Evolutionary conservation across 257 asterid genomes (phyloP).

Genomic region (Marsdenia floribunda): DNA sequence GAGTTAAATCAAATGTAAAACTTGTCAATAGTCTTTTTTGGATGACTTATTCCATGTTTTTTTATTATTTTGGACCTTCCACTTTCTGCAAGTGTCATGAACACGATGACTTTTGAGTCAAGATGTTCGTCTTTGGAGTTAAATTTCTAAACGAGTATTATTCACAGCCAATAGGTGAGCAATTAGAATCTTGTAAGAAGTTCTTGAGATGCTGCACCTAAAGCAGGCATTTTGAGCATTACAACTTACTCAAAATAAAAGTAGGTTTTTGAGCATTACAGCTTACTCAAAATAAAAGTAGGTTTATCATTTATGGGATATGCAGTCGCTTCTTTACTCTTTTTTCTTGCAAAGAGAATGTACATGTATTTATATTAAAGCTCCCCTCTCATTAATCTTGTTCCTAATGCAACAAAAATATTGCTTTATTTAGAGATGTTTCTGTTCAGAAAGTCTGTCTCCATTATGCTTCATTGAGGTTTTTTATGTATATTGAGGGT

Average conservation of each 20-base stretch:
- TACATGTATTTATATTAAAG: background rate
- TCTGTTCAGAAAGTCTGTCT: background rate
- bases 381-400: background rate
- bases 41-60: background rate
- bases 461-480: background rate
- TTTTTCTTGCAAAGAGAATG: background rate
- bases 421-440: background rate
- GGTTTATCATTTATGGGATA: background rate
- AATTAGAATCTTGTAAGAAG: background rate
- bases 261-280: background rate
- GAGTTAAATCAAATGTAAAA: background rate
- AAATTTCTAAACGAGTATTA: background rate
- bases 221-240: background rate
- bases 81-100: background rate
- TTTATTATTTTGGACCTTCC: background rate
- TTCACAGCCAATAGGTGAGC: background rate
- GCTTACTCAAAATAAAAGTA: background rate
- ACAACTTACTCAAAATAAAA: background rate
- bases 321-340: background rate
- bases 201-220: background rate
- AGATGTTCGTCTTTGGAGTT: background rate
- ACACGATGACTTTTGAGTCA: background rate
- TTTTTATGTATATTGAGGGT: too few relatives aligned
- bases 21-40: background rate
- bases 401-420: background rate